Conservation (phyloP, 2,329 filamentous ascomycete genomes). For the Colletotrichum plurivorum region DNA sequence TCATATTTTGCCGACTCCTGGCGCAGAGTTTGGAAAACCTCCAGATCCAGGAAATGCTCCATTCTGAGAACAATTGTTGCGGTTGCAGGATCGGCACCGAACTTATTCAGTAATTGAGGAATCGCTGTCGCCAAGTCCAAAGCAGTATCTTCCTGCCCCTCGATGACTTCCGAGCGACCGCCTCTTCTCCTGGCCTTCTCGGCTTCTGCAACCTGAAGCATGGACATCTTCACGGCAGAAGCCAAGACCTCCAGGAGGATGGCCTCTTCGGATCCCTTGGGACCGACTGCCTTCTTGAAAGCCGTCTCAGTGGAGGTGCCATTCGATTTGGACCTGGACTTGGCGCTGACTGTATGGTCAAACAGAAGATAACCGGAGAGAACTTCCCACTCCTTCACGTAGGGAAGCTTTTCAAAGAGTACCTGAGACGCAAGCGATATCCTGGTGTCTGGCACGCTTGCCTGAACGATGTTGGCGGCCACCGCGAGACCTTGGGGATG, state of each 20-base stretch:
- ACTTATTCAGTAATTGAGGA: constrained; percentile 91
- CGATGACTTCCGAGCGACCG: constrained; percentile 74
- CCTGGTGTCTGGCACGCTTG: constrained; percentile 80
- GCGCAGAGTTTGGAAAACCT: constrained; percentile 88
- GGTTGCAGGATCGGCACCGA: constrained; percentile 88
- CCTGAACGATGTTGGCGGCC: constrained; percentile 70
- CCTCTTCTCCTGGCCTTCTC: constrained; percentile 71
- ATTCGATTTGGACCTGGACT: constrained; percentile 65
- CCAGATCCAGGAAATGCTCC: constrained; percentile 88
- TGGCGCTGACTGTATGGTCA: constrained; percentile 82
- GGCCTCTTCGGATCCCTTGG: constrained; percentile 82
- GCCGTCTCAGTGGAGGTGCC: constrained; percentile 72
- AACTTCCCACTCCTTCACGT: constrained; percentile 89
- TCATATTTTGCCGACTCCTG: constrained; percentile 88
- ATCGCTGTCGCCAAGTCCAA: constrained; percentile 84
- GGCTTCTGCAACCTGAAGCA: constrained; percentile 77
- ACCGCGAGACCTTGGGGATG: constrained; percentile 63
- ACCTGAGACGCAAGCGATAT: constrained; percentile 89
- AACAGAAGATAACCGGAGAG: constrained; percentile 92
- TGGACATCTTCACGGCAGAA: constrained; percentile 81
- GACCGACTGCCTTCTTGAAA: constrained; percentile 80
- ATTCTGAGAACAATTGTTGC: constrained; percentile 88
- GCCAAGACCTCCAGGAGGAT: constrained; percentile 91
- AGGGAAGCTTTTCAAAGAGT: constrained; percentile 84
- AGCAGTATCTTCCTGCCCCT: constrained; percentile 84